Evolutionary conservation across 2,329 filamentous ascomycete species (phyloP), one percentile per base, ranked within the genome.

Genomic region (Raffaelea deltoideospora): DNA sequence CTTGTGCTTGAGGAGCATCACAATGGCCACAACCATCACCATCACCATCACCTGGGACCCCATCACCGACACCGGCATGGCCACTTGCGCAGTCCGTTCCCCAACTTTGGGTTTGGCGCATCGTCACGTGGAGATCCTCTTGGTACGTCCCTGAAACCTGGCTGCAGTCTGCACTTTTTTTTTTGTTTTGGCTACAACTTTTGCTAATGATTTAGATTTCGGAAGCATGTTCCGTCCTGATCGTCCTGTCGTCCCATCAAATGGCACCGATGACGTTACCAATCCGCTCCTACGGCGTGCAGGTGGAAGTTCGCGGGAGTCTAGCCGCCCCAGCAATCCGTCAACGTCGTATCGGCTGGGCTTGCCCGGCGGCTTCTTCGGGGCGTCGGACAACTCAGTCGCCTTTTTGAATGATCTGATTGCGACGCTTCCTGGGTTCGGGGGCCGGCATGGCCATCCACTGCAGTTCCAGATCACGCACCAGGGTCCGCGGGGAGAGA

Each of bases 251-350:
- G 61, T 59, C 17, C 62, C 69, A 23, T 59, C 70, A 36, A 66
- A n/a, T n/a, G n/a, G 70, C 39, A 65, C 65, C 21, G 85, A 94
- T 45, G 87, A 95, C 52, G 86, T 85, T 4, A 67, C 76, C 18
- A 95, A 96, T 50, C 88, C 88, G 31, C 65, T 96, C 11, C 72
- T 96, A 37, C 79, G 86, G 45, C 78, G 83, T 38, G 56, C 57
- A 32, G 56, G 52, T 33, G 58, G 61, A 18, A 18, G 48, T 57
- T n/a, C n/a, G n/a, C n/a, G n/a, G n/a, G n/a, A n/a, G n/a, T n/a
- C n/a, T n/a, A n/a, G n/a, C n/a, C n/a, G n/a, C n/a, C n/a, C n/a
- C n/a, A n/a, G n/a, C n/a, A n/a, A n/a, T n/a, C n/a, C n/a, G n/a
- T n/a, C n/a, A n/a, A n/a, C n/a, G n/a, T n/a, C n/a, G n/a, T n/a